Evolutionary conservation across 2,329 filamentous ascomycete species (phyloP), one percentile per base, ranked within the genome.

Genomic region (Sporothrix inflata): DNA sequence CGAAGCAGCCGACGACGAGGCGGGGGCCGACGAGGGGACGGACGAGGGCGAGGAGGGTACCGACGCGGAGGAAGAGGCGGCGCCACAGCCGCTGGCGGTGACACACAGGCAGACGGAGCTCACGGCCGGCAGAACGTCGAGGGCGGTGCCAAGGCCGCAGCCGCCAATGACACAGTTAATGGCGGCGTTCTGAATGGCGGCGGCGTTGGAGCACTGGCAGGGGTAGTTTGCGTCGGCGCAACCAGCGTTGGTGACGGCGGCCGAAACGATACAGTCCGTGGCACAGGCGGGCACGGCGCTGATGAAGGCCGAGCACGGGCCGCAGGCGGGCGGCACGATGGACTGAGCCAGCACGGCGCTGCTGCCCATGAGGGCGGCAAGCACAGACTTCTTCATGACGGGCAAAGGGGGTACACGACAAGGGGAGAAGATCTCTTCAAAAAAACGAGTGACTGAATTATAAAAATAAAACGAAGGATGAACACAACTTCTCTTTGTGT

Each of bases 141-240:
- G 27, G 11, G 40, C 71, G 7, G 14, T 40, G 0, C 3, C 60
- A 4, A 72, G 3, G 55, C 73, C 73, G 49, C 73, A 74, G 34
- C 27, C 53, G 16, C 40, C 66, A 24, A 70, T 9, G 19, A 74
- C 69, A 34, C 73, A 74, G 49, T 66, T 70, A 6, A 71, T 14
- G 24, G 72, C 66, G 11, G 72, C 66, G 19, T 24, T 68, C 30
- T 72, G 70, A 40, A 73, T 53, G 21, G 47, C 53, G 3, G 16
- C 68, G 16, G 70, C 69, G 1, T 70, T 61, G 34, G 57, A 45
- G 51, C 73, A 75, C 71, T 71, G 69, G 69, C 69, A 71, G 4
- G 42, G n/a, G 57, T 53, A 71, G 47, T 71, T 38, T 30, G 16
- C 69, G 24, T 65, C 30, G 42, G 38, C 34, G 40, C 69, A 71